Base-by-base conservation (phyloP, 192 early-diverging fungal genomes). In the Pilobolus umbonatus region DNA sequence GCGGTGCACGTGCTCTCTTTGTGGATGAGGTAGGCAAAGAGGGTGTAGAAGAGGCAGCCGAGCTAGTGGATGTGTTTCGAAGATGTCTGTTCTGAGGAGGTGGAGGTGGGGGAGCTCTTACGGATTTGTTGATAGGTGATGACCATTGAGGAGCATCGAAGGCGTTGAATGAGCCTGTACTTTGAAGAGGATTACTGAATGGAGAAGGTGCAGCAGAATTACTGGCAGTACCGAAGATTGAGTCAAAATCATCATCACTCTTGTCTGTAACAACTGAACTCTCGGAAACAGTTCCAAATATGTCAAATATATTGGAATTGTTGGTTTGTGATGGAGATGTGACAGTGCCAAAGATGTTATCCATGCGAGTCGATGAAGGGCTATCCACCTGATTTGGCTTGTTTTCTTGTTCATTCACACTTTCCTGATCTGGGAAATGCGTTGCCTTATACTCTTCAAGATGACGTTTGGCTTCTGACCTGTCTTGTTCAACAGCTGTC, bases 391-490 rank as follows among this genome's bases (percentile, higher is more conserved):
- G 11, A 3, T 53, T 28, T n/a, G 24, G 28, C 49, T 30, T 11
- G 19, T 22, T 30, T 11, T 31, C 26, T 4, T 22, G 15, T 22
- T 48, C 51, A 22, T 31, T 29, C n/a, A 22, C 36, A 30, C 28
- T 15, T 24, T 54, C 26, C 5, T 50, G n/a, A 22, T 28, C 48
- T 26, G 62, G 34, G 19, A 51, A 61, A 42, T 58, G 56, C 26
- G 62, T 62, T 12, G 61, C 71, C 11, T 67, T 34, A n/a, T 65
- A 68, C 12, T 80, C 66, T 9, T 65, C 68, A 36, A 77, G 60
- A 44, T 89, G 77, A 15, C 62, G 60, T 39, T 84, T 66, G 36
- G 85, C 48, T 45, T 77, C 74, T 53, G 87, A 77, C 46, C 85
- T 77, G 42, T 90, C 85, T 10, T 68, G 73, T 25, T 84, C 81